phyloP scores from a whole-genome alignment of 2,329 filamentous ascomycete genomes.

The Teratosphaeriaceae sp. region DNA sequence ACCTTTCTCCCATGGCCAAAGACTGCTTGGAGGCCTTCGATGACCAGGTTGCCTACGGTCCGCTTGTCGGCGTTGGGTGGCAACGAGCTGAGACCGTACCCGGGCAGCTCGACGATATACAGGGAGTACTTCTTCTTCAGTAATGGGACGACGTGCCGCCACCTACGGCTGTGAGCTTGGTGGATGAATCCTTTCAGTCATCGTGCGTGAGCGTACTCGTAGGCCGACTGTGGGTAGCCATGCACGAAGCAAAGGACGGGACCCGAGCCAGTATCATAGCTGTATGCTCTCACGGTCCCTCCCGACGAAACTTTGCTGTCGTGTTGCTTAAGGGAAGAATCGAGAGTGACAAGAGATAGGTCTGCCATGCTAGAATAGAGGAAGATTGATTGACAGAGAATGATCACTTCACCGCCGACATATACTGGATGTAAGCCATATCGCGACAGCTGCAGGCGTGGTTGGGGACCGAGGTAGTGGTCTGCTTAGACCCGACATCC shows the following conservation, averaged over 20 bases:
- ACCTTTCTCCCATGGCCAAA: slow-evolving; percentile 31
- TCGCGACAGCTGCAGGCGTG: too few relatives aligned
- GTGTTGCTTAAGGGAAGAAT: slow-evolving; percentile 24
- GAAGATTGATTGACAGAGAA: neutral
- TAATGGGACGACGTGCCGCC: slow-evolving; percentile 30
- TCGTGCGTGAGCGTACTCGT: slow-evolving; percentile 18
- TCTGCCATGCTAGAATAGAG: neutral
- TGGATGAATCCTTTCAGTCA: neutral
- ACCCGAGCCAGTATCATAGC: slow-evolving; percentile 26
- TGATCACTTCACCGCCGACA: too few relatives aligned
- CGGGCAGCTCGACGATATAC: slow-evolving; percentile 43
- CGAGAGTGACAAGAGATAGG: slow-evolving; percentile 20
- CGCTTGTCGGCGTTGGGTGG: slow-evolving; percentile 32
- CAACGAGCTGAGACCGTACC: slow-evolving; percentile 40
- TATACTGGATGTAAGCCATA: too few relatives aligned
- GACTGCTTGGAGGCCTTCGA: slow-evolving; percentile 32
- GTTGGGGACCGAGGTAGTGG: too few relatives aligned
- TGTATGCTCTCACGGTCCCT: slow-evolving; percentile 27
- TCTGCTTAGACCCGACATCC: too few relatives aligned
- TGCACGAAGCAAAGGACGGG: slow-evolving; percentile 39
- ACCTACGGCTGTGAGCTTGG: slow-evolving; percentile 13
- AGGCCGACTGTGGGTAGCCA: slow-evolving; percentile 41
- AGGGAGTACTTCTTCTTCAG: slow-evolving; percentile 36
- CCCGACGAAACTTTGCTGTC: slow-evolving; percentile 22
- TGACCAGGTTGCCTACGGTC: slow-evolving; percentile 36